A percentile compares a stretch with the other conserved stretches of the same genome.
Evolutionary conservation across 2,329 filamentous ascomycete species (phyloP).

Genomic region (Fusarium falciforme): DNA sequence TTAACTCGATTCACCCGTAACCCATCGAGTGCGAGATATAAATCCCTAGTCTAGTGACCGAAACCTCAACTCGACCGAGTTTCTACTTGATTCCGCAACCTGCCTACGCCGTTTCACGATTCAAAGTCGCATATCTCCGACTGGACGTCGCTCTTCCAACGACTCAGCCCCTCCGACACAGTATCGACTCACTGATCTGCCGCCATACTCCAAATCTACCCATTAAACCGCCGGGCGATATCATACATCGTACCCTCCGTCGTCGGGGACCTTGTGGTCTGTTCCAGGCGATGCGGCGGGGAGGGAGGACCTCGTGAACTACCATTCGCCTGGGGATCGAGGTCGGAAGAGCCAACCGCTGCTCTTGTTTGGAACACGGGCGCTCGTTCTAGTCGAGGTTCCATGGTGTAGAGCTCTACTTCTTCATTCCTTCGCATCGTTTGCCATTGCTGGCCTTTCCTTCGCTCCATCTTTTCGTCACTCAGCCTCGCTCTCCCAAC

Average conservation of each 20-base stretch:
- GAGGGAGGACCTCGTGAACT: slow-evolving; percentile 55
- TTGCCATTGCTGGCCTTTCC: slow-evolving; percentile 18
- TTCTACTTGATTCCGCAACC: slow-evolving; percentile 1
- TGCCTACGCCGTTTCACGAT: slow-evolving; percentile 7
- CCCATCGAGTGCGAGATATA: not conserved
- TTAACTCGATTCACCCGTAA: not conserved
- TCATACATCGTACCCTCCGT: slow-evolving; percentile 30
- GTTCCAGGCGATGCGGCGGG: slow-evolving; percentile 59
- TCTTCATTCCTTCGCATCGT: slow-evolving; percentile 16
- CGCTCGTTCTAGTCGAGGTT: slow-evolving; percentile 9
- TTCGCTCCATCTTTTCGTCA: slow-evolving; percentile 5
- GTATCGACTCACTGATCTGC: not conserved
- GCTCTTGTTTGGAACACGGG: slow-evolving; percentile 8
- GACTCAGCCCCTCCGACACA: not conserved
- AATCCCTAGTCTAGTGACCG: not conserved
- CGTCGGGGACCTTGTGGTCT: slow-evolving; percentile 37
- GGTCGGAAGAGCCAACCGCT: slow-evolving; percentile 42
- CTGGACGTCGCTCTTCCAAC: not conserved
- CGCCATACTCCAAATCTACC: not conserved
- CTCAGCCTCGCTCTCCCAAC: not conserved
- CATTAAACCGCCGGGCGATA: slow-evolving; percentile 23
- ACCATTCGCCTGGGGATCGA: slow-evolving; percentile 47
- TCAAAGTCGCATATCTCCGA: not conserved
- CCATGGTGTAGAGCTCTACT: slow-evolving; percentile 24
- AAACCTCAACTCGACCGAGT: not conserved